Evolutionary conservation across 202 grass and related monocot species (phyloP).

Genomic region (Musa balbisiana): DNA sequence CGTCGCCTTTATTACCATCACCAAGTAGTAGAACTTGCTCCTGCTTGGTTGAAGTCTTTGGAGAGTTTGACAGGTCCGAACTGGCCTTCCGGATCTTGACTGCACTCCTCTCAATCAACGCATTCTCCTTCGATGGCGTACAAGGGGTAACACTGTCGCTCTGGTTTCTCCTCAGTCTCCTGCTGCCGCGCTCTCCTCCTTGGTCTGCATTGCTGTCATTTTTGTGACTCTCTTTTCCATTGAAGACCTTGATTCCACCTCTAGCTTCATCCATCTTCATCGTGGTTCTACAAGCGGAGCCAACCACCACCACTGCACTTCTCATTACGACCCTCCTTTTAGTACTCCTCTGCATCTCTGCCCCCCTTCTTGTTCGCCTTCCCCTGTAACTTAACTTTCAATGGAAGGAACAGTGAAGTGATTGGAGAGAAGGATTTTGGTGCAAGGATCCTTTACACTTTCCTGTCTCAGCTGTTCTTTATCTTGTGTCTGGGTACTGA

Average conservation of each 20-base stretch:
- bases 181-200: conserved; percentile 49
- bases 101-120: conserved; percentile 17
- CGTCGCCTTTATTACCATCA: conserved; percentile 21
- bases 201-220: conserved; percentile 53
- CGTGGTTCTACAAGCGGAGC: conserved; percentile 63
- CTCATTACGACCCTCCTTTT: conserved; percentile 39
- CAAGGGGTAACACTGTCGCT: conserved; percentile 36
- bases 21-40: neutral
- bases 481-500: neutral
- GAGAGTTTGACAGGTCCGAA: conserved; percentile 46
- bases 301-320: conserved; percentile 4
- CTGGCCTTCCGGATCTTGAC: conserved; percentile 28
- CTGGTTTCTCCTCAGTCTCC: conserved; percentile 62
- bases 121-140: conserved; percentile 28
- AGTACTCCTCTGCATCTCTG: conserved; percentile 3
- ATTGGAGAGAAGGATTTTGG: neutral
- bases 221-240: conserved; percentile 11
- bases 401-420: neutral
- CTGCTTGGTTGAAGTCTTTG: neutral
- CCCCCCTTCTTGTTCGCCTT: neutral
- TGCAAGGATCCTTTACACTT: neutral
- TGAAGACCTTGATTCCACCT: conserved; percentile 81
- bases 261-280: conserved; percentile 90
- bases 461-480: neutral
- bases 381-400: conserved; percentile 1